Evolutionary conservation across 1,284 basidiomycete genomes (phyloP).

Genomic region (Irpex sp.): DNA sequence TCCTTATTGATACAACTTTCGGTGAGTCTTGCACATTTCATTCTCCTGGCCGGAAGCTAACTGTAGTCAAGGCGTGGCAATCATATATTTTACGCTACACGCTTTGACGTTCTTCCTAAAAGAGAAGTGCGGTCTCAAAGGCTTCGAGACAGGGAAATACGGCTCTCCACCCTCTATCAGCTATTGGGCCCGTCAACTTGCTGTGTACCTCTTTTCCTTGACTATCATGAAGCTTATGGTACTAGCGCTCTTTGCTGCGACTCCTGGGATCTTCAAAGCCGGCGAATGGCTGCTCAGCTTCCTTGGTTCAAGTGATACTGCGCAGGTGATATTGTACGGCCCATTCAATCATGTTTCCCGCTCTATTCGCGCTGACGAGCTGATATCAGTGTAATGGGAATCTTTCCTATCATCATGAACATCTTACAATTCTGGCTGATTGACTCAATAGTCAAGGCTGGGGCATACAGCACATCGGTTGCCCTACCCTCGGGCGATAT

Average conservation of each 20-base stretch:
- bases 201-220: conserved; percentile 80
- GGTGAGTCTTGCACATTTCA: conserved; percentile 42
- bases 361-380: conserved; percentile 2
- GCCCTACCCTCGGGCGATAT: conserved; percentile 33
- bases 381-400: conserved; percentile 70
- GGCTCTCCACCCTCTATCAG: conserved; percentile 68
- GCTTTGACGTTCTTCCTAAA: conserved; percentile 64
- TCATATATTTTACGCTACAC: conserved; percentile 81
- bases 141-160: conserved; percentile 85
- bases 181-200: conserved; percentile 82
- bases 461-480: conserved; percentile 30
- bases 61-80: conserved; percentile 59
- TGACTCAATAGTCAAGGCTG: conserved; percentile 81
- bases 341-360: neutral
- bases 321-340: conserved; percentile 81
- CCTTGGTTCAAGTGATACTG: conserved; percentile 59
- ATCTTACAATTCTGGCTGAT: conserved; percentile 86
- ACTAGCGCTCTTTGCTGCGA: conserved; percentile 65
- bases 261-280: conserved; percentile 65
- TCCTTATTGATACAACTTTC: conserved; percentile 90
- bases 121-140: conserved; percentile 61
- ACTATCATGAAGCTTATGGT: conserved; percentile 90
- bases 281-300: conserved; percentile 83
- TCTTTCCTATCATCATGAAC: conserved; percentile 94
- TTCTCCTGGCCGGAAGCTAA: neutral